Evolutionary conservation across 805 yeast species (phyloP), one percentile per base, ranked within the genome.

Genomic region (Kazachstania viticola): DNA sequence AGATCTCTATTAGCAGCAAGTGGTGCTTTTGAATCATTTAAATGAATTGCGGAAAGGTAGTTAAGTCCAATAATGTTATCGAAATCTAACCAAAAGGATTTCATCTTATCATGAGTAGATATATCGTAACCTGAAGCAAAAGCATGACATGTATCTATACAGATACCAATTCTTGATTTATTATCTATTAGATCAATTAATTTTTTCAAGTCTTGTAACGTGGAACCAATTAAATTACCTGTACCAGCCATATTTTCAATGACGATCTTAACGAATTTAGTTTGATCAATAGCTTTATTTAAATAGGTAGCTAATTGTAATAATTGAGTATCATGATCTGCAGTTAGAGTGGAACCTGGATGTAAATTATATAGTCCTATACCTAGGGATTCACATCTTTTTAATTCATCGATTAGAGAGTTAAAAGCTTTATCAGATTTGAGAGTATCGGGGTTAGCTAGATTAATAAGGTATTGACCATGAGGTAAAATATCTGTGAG

Each of bases 221-320:
- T 64, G 3, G 88, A 77, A 1, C 97, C 98, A 26, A 91, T 79
- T 38, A 88, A 67, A 39, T 81, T 79, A 3, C 95, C 95, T 45
- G 84, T 93, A 8, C 98, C 98, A 2, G 98, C 95, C 98, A 91
- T 91, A 50, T 88, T 91, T 49, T 91, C 98, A 37, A 91, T 66
- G 9, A 91, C 93, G 27, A 91, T 75, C 48, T 79, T 87, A 21
- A 91, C 97, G 49, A 73, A 78, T 5, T 60, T 46, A 0, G 98
- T 91, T 35, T 73, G 74, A 17, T 58, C 56, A 30, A 81, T 77
- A 4, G 94, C 96, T 29, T 60, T 65, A 54, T 91, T 88, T 40
- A 91, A 76, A 43, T 79, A 79, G 16, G 65, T 63, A 0, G 97
- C 97, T 41, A 91, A 61, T 36, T 75, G 71, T 32, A 58, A 59